Conservation (phyloP, 345 rosid genomes). For the Anastatica hierochuntica region DNA sequence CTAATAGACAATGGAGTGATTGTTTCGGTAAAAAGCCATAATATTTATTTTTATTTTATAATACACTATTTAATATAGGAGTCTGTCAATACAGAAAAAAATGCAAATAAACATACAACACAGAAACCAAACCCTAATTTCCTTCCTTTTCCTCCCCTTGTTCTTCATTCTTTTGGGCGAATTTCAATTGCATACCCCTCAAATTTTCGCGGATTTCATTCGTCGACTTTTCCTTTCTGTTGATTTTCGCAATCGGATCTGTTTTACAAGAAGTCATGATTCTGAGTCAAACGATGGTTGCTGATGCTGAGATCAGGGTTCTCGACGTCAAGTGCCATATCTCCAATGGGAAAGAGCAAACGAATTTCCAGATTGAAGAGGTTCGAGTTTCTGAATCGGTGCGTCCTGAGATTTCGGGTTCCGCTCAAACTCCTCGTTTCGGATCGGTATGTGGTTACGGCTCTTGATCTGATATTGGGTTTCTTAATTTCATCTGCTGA, state of each 20-base stretch:
- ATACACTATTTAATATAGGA: neutral
- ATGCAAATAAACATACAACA: conserved; percentile 20
- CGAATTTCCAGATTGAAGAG: too few species aligned
- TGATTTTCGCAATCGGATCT: conserved; percentile 14
- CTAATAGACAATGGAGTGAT: too few species aligned
- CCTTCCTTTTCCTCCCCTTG: too few species aligned
- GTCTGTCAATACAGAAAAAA: neutral
- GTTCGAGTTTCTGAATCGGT: conserved; percentile 19
- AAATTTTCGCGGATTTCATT: conserved; percentile 1
- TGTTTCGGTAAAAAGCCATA: too few species aligned
- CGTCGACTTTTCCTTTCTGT: neutral
- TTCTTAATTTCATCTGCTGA: neutral
- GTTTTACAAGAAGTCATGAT: conserved; percentile 8
- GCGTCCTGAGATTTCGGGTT: conserved; percentile 10
- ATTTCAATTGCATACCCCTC: conserved; percentile 20
- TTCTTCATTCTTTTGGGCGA: conserved; percentile 17
- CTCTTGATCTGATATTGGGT: conserved; percentile 1
- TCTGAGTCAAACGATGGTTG: conserved; percentile 25
- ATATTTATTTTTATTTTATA: too few species aligned
- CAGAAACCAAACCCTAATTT: conserved; percentile 24
- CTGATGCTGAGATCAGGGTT: conserved; percentile 25
- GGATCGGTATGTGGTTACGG: conserved; percentile 22
- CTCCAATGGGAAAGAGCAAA: too few species aligned
- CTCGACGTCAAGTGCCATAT: conserved; percentile 27
- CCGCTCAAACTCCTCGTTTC: conserved; percentile 23